Conservation (phyloP, 257 asterid genomes). For the Solanum rostratum region DNA sequence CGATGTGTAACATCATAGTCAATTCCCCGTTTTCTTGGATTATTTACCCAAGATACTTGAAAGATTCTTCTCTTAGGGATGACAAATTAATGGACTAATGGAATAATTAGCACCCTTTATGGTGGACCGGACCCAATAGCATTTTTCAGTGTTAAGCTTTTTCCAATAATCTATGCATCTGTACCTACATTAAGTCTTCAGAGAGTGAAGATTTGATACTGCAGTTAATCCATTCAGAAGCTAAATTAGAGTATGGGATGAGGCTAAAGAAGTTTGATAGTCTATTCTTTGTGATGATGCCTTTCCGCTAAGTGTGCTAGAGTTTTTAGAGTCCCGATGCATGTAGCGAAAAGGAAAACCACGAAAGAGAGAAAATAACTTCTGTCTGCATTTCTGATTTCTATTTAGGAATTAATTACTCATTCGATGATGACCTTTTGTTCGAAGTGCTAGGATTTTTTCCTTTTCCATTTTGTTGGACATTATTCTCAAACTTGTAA, state of each 20-base stretch:
- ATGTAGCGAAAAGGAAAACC: background rate
- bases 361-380: background rate
- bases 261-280: background rate
- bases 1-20: background rate
- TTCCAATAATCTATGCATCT: background rate
- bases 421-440: background rate
- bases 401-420: background rate
- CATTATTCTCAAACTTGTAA: background rate
- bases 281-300: background rate
- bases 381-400: background rate
- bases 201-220: background rate
- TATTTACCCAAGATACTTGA: background rate
- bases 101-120: background rate
- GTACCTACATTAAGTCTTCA: background rate
- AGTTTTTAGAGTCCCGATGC: background rate
- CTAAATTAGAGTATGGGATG: background rate
- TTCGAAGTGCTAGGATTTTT: background rate
- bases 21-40: background rate
- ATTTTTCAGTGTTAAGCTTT: too few species aligned
- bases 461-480: background rate
- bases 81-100: background rate
- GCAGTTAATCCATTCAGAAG: background rate
- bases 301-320: background rate
- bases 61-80: background rate
- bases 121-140: too few species aligned